These are phyloP conservation scores for Bacidia rubella DNA, from an alignment of 495 filamentous ascomycete species.

Conservation along the genomic window DNA sequence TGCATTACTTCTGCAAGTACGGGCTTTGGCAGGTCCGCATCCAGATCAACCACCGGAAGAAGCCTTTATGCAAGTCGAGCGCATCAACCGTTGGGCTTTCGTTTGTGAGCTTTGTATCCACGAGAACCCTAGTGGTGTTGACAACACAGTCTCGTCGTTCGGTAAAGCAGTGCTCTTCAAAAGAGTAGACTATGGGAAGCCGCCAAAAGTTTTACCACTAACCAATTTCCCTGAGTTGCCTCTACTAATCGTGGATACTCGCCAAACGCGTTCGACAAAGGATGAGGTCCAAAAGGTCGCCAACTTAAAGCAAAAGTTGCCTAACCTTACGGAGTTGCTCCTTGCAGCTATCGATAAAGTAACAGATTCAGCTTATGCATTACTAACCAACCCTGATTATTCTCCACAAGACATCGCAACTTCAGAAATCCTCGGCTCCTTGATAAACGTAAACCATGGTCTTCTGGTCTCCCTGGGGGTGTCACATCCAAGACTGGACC, in stretches of 20 bases:
- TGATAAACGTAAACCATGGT: constrained; percentile 88
- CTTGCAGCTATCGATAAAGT: constrained; percentile 75
- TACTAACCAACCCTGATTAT: constrained; percentile 53
- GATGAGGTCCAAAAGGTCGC: constrained; percentile 78
- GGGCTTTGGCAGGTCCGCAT: constrained; percentile 76
- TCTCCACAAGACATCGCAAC: constrained; percentile 42
- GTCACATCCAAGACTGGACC: constrained; percentile 84
- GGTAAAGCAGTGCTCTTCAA: constrained; percentile 90
- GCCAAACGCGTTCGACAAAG: constrained; percentile 65
- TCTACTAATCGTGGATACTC: constrained; percentile 78
- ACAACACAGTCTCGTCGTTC: constrained; percentile 90
- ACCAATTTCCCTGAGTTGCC: constrained; percentile 82
- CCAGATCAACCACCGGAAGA: constrained; percentile 74
- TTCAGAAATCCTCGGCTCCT: constrained; percentile 59
- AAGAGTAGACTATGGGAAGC: constrained; percentile 60
- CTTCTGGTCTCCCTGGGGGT: constrained; percentile 78
- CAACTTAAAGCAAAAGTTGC: constrained; percentile 51
- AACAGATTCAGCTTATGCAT: constrained; percentile 53
- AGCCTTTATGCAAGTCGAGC: constrained; percentile 70
- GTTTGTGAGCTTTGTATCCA: constrained; percentile 95
- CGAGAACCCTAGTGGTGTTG: constrained; percentile 88
- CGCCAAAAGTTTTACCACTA: constrained; percentile 63
- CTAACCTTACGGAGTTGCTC: constrained; percentile 59
- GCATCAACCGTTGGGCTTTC: constrained; percentile 95
- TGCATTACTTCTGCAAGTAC: constrained; percentile 76